Percentiles rank a stretch among this genome's conserved stretches.
phyloP scores from a whole-genome alignment of 2,329 filamentous ascomycete species.

The Nemania sp. region DNA sequence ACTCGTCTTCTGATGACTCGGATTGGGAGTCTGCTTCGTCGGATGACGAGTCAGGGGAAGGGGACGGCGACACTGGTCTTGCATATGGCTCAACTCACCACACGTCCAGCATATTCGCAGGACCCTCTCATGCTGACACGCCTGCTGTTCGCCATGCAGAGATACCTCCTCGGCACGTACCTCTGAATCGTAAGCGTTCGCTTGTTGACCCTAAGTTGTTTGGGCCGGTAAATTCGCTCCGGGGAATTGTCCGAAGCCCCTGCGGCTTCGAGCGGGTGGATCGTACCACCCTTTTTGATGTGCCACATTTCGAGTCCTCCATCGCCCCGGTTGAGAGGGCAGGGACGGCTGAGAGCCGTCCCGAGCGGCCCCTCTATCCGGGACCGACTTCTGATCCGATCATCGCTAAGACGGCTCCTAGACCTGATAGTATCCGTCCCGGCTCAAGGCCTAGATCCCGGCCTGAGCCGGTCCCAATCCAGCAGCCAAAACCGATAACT shows the following conservation, averaged over 20 bases:
- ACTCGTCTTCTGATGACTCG: slow-evolving; percentile 49
- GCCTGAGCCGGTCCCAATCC: slow-evolving; percentile 69
- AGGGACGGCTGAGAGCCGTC: slow-evolving; percentile 41
- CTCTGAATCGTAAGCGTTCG: slow-evolving; percentile 43
- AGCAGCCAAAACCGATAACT: slow-evolving; percentile 79
- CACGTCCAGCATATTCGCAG: slow-evolving; percentile 26
- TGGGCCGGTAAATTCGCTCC: slow-evolving; percentile 64
- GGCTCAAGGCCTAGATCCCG: slow-evolving; percentile 48
- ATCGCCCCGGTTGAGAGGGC: slow-evolving; percentile 42
- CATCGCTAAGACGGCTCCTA: slow-evolving; percentile 60
- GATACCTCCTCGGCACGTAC: slow-evolving; percentile 28
- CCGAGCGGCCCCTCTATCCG: slow-evolving; percentile 68
- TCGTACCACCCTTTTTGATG: slow-evolving; percentile 30
- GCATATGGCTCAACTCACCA: slow-evolving; percentile 46
- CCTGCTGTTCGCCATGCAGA: slow-evolving; percentile 20
- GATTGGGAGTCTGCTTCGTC: slow-evolving; percentile 61
- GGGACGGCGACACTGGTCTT: slow-evolving; percentile 46
- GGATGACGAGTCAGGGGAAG: slow-evolving; percentile 51
- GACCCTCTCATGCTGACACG: slow-evolving; percentile 17
- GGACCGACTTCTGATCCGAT: slow-evolving; percentile 67
- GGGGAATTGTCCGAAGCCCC: slow-evolving; percentile 57
- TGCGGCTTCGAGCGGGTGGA: slow-evolving; percentile 56
- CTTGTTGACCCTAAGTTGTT: slow-evolving; percentile 62
- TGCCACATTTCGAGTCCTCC: slow-evolving; percentile 44
- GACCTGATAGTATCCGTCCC: slow-evolving; percentile 51